A percentile compares a stretch with the other conserved stretches of the same genome.
Conservation (phyloP, 2,329 filamentous ascomycete species). For the Alternaria infectoria region DNA sequence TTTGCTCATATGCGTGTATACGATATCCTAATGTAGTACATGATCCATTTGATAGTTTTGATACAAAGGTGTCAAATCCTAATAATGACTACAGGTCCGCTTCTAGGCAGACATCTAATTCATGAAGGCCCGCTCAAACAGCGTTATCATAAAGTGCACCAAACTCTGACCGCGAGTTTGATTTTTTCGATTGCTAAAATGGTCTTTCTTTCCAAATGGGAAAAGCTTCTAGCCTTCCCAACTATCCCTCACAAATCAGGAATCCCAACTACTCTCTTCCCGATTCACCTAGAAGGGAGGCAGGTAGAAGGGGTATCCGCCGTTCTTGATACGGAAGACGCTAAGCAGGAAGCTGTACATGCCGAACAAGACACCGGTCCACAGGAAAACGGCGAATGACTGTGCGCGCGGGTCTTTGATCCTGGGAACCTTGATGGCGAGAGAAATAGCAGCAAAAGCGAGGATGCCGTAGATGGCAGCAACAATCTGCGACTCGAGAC, state of each 20-base stretch:
- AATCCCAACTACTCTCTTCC: not conserved
- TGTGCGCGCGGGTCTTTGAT: constrained; percentile 79
- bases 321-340: constrained; percentile 93
- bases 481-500: constrained; percentile 93
- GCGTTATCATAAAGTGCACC: not conserved
- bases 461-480: constrained; percentile 85
- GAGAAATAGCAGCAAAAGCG: constrained; percentile 87
- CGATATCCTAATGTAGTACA: constrained; percentile 2
- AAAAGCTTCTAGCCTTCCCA: not conserved
- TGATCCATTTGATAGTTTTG: not conserved
- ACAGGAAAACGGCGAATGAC: constrained; percentile 80
- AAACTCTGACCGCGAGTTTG: not conserved
- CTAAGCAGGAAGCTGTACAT: constrained; percentile 95
- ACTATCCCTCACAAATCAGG: not conserved
- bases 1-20: not conserved
- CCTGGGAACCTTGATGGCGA: constrained; percentile 90
- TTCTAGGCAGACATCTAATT: not conserved
- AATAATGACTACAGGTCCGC: not conserved
- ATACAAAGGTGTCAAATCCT: not conserved
- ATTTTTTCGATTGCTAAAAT: not conserved
- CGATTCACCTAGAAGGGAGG: constrained; percentile 73
- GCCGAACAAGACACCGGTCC: constrained; percentile 76
- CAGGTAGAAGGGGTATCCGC: constrained; percentile 90
- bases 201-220: not conserved
- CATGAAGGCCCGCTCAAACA: not conserved